Base-by-base conservation (phyloP, 805 yeast species). In the Grigorovia yakushimaensis region DNA sequence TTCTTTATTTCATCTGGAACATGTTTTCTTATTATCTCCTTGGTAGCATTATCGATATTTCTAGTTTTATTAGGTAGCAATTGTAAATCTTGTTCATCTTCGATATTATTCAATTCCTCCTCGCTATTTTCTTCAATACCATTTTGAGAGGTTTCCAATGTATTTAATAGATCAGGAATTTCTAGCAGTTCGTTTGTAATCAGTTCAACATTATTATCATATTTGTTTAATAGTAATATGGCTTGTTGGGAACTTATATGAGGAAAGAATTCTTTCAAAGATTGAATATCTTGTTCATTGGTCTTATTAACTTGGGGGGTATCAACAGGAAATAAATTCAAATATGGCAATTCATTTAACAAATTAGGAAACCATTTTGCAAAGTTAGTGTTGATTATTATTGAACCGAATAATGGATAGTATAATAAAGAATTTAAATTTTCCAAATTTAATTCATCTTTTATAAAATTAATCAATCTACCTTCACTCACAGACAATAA, bases 221-320 rank as follows among this genome's bases (percentile, higher is more conserved):
- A 65, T 33, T 73, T 68, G 21, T 64, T 58, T 13, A 87, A 62
- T 2, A 86, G 55, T 1, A 69, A 67, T n/a, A 64, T 65, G 0
- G 81, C 74, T 57, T 78, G 73, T 1, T 67, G 62, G 3, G 61
- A 57, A 0, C 76, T 65, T 35, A 87, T 60, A 38, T 74, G 74
- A 0, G 96, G 96, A 59, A 88, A 85, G 51, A 88, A 60, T 30
- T 81, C 86, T n/a, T 60, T 49, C 40, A 75, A 55, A 22, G 67
- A 65, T 17, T 62, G 57, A 1, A 82, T 68, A 41, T 72, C 68
- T 2, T 62, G 66, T 30, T 67, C 63, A 27, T 40, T 43, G 5
- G 50, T 43, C n/a, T 48, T 36, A 27, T 27, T 33, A n/a, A 4
- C 23, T 19, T 20, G 22, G 18, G 17, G 22, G 17, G 33, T 20